Conservation (phyloP, 2,329 filamentous ascomycete genomes). For the Fusarium praegraminearum region DNA sequence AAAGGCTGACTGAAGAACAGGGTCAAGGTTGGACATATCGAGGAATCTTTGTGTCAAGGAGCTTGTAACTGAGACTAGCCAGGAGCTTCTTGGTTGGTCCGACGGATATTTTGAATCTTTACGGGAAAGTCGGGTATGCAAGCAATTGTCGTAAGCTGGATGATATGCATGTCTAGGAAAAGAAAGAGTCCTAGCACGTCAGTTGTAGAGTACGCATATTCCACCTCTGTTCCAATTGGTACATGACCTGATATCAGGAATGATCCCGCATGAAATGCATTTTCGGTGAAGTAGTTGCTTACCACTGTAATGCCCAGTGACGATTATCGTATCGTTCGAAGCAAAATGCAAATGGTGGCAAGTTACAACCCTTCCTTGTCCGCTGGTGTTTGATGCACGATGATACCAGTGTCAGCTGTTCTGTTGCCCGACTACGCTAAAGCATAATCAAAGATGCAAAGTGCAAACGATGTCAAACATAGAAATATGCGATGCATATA, state of each 20-base stretch:
- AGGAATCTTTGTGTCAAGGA: conserved; percentile 13
- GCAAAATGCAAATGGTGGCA: conserved; percentile 19
- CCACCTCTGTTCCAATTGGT: background rate
- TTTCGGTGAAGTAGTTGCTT: background rate
- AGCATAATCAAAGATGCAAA: background rate
- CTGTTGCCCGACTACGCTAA: background rate
- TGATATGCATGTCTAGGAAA: background rate
- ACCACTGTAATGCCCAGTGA: background rate
- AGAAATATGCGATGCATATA: conserved; percentile 1
- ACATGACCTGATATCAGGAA: background rate
- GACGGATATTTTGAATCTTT: background rate
- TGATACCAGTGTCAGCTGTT: conserved; percentile 24
- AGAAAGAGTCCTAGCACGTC: background rate
- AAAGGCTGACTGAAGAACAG: conserved; percentile 21
- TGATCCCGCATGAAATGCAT: background rate
- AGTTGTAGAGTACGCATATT: background rate
- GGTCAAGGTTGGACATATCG: conserved; percentile 26
- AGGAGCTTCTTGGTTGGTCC: background rate
- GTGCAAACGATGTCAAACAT: conserved; percentile 19
- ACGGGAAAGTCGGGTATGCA: conserved; percentile 19
- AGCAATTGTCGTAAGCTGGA: conserved; percentile 16
- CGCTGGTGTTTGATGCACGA: conserved; percentile 14
- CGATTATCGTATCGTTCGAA: background rate
- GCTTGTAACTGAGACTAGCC: conserved; percentile 5
- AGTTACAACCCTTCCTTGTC: conserved; percentile 6